phyloP scores from a whole-genome alignment of 495 filamentous ascomycete species.

The Aspergillus nanangensis region DNA sequence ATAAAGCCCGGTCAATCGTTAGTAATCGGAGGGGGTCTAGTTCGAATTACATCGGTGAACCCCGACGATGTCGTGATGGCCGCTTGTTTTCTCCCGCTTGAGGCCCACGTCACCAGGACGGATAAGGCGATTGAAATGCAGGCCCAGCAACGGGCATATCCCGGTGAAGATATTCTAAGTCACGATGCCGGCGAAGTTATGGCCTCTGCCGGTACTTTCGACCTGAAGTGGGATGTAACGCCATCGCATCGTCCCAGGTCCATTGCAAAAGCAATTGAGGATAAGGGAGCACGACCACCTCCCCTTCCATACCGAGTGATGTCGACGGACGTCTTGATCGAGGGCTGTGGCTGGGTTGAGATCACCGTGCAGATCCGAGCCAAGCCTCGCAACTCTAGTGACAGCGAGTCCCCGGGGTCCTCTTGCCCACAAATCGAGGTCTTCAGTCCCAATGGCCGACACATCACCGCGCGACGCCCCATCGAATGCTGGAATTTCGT shows the following conservation, averaged over 20 bases:
- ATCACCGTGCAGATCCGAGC: constrained; percentile 74
- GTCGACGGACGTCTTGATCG: constrained; percentile 78
- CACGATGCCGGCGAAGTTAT: constrained; percentile 50
- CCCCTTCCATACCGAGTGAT: constrained; percentile 73
- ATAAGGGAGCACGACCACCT: constrained; percentile 23
- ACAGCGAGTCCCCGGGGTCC: constrained; percentile 13
- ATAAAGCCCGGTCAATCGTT: constrained; percentile 79
- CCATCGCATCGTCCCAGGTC: constrained; percentile 39
- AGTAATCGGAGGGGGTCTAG: constrained; percentile 75
- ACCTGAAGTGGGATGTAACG: constrained; percentile 78
- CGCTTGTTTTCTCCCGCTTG: constrained; percentile 73
- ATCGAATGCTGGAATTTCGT: constrained; percentile 65
- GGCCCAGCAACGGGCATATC: constrained; percentile 46
- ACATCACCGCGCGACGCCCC: constrained; percentile 61
- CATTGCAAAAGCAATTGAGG: constrained; percentile 31
- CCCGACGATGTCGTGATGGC: constrained; percentile 59
- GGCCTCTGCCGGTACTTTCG: constrained; percentile 67
- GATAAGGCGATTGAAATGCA: constrained; percentile 71
- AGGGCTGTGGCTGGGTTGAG: constrained; percentile 92
- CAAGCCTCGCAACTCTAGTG: constrained; percentile 30
- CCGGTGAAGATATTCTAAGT: constrained; percentile 54
- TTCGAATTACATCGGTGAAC: constrained; percentile 77
- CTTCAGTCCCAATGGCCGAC: constrained; percentile 76
- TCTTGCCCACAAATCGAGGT: constrained; percentile 80
- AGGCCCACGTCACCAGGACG: constrained; percentile 69